Percentiles rank a stretch among this genome's conserved stretches.
Conservation (phyloP, 2,329 filamentous ascomycete species). For the Cercospora brassicicola region DNA sequence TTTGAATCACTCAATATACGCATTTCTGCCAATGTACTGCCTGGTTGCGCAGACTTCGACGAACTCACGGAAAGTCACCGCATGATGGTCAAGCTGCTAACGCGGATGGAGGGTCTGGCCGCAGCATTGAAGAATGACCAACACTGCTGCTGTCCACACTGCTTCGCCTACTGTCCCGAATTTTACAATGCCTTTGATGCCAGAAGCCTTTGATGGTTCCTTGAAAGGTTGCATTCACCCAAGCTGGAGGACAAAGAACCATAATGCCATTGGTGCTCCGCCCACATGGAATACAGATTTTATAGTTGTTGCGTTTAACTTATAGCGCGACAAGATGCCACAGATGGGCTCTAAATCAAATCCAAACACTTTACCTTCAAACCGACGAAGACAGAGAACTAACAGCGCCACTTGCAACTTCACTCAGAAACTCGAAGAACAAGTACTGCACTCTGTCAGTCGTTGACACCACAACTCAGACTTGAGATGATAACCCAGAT, state of each 20-base stretch:
- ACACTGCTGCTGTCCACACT: not conserved
- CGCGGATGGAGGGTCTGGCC: not conserved
- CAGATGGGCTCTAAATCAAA: not conserved
- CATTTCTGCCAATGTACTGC: not conserved
- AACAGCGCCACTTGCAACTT: too few species aligned
- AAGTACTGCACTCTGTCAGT: not conserved
- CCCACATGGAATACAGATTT: not conserved
- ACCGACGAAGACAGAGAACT: too few species aligned
- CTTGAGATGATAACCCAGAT: not conserved
- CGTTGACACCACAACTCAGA: too few species aligned
- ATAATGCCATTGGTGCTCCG: not conserved
- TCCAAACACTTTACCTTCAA: not conserved
- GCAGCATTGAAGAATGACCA: not conserved
- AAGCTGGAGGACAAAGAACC: not conserved
- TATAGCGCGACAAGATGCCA: not conserved
- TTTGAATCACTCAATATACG: not conserved
- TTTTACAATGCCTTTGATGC: not conserved
- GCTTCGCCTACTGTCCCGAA: not conserved
- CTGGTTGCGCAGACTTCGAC: too few species aligned
- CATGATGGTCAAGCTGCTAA: too few species aligned
- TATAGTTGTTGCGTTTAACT: not conserved
- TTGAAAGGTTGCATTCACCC: not conserved
- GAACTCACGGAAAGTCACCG: too few species aligned
- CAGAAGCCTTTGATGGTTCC: not conserved
- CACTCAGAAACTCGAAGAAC: too few species aligned